Percentiles rank a stretch among this genome's conserved stretches.
phyloP scores from a whole-genome alignment of 352 stramenopile species.

The Phytopythium litorale region DNA sequence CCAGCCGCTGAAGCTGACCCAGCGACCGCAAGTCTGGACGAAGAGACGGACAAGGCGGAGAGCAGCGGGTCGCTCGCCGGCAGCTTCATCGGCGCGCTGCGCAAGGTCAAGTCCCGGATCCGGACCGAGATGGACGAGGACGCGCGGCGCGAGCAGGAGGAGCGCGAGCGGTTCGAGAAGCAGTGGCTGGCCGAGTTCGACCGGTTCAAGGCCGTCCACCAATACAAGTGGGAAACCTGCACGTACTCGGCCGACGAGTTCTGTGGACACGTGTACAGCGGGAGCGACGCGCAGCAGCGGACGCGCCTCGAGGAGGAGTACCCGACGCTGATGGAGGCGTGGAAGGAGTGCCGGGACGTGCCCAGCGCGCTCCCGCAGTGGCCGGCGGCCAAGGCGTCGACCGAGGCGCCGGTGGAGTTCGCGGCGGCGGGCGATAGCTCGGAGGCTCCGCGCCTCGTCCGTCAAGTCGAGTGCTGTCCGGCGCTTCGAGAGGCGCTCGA shows the following conservation, averaged over 20 bases:
- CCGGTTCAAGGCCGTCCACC: slow-evolving; percentile 34
- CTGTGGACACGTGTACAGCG: slow-evolving; percentile 56
- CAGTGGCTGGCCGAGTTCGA: slow-evolving; percentile 63
- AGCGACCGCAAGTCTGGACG: not conserved
- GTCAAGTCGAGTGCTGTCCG: slow-evolving; percentile 25
- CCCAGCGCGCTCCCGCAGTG: slow-evolving; percentile 32
- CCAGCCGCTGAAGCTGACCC: not conserved
- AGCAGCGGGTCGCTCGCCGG: slow-evolving; percentile 20
- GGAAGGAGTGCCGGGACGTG: slow-evolving; percentile 25
- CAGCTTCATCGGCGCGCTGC: slow-evolving; percentile 43
- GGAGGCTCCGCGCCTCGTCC: not conserved
- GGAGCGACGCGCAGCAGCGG: slow-evolving; percentile 41
- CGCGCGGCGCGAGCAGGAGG: slow-evolving; percentile 28
- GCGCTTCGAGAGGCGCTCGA: slow-evolving; percentile 23
- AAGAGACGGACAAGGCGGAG: not conserved
- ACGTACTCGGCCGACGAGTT: slow-evolving; percentile 67
- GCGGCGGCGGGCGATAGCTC: not conserved
- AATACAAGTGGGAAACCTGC: slow-evolving; percentile 59
- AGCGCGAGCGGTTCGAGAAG: slow-evolving; percentile 46
- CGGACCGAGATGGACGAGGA: slow-evolving; percentile 46
- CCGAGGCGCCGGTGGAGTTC: slow-evolving; percentile 17
- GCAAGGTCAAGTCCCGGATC: slow-evolving; percentile 59
- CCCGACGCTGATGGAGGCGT: slow-evolving; percentile 54
- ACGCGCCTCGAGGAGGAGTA: slow-evolving; percentile 42
- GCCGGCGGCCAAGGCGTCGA: slow-evolving; percentile 23